Evolutionary conservation across 495 filamentous ascomycete species (phyloP), one percentile per base, ranked within the genome.

Genomic region (Penicillium waksmanii): DNA sequence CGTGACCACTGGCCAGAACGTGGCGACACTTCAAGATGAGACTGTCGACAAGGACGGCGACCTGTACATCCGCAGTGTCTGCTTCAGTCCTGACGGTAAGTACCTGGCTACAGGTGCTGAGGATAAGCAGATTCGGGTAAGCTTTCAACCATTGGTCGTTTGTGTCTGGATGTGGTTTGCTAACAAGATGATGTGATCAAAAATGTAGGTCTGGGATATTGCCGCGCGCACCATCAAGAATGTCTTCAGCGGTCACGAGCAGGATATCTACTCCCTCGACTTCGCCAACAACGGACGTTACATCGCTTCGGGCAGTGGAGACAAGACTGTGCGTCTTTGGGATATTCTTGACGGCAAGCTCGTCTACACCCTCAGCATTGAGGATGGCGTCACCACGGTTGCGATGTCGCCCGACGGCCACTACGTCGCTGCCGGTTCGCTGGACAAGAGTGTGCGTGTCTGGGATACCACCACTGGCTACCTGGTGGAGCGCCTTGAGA

Each of bases 181-280:
- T 48, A 46, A 31, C 27, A 7, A 9, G 8, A 31, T 31, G 27
- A 46, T 21, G n/a, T 12, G 27, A 40, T 38, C 18, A 19, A 11
- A 38, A 11, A 33, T 53, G 2, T 71, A 94, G 90, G 91, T 96
- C 55, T 96, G 92, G 92, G 92, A 96, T 73, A 96, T 96, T 62
- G 80, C 79, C 50, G 78, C 76, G 25, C 83, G 88, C 51, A 85
- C 82, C 8, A 96, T 96, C 69, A 88, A 88, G 57, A 87, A 91
- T 60, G 91, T 89, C 4, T 95, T 96, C 74, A 74, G 82, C 33
- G 92, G 92, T 19, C 92, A 96, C 71, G 92, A 96, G 73, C 92
- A 96, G 70, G 92, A 96, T 58, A 96, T 96, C 60, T 96, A 96
- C 71, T 94, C 90, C n/a, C 80, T 96, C 10, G 92, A 96, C 64